Evolutionary conservation across 2,329 filamentous ascomycete species (phyloP), one percentile per base, ranked within the genome.

Genomic region (Paracoccidioides brasiliensis): DNA sequence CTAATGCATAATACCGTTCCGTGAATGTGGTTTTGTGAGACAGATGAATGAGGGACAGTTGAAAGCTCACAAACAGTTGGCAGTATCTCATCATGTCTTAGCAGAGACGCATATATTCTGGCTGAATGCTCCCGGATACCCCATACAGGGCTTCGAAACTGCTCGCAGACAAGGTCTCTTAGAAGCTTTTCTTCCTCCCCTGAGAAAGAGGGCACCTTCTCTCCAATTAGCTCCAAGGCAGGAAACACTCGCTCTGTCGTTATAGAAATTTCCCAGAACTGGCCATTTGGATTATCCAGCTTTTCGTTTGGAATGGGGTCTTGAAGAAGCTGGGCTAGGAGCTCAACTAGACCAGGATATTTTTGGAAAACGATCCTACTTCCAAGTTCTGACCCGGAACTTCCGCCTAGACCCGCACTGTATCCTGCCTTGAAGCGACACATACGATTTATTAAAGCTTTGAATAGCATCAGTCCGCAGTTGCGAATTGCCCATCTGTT

Each of bases 401-500:
- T 53, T 15, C 69, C 69, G 15, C 69, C 68, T 40, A 72, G 71
- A 5, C 84, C 64, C 78, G 83, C 50, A 71, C 74, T 3, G 71
- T 63, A 69, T 62, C 62, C 72, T 60, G 55, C 67, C 55, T 59
- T 66, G 60, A 58, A 68, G 59, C 59, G 69, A 60, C 62, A 78
- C 74, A 70, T 80, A 67, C 70, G 90, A 74, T 75, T 88, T 69
- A 95, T 86, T 4, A 96, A 76, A 59, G 89, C 88, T 55, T 91
- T 83, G 60, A 97, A 83, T 5, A 98, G 80, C 72, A 97, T 86
- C 38, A 97, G 73, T 1, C 90, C 90, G 62, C 90, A 96, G 68
- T 98, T 98, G 0, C 90, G 84, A 56, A 98, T 90, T 0, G 90
- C 88, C 93, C 93, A 98, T 28, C 83, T 87, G 58, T 9, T 15